Evolutionary conservation across 352 stramenopile species (phyloP).

Genomic region (Thalassiosira sp.): DNA sequence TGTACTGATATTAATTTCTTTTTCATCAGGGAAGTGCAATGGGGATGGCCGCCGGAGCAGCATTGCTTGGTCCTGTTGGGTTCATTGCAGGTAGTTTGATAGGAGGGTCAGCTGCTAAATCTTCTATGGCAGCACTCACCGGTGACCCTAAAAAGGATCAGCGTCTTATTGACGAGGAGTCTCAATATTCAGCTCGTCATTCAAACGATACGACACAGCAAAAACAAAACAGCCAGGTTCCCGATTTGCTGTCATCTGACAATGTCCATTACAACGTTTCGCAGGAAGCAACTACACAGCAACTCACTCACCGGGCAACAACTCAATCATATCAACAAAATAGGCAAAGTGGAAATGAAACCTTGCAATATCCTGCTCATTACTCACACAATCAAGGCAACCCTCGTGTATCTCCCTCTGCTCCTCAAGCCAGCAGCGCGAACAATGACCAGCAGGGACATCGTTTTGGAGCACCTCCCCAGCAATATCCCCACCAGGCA

Average conservation of each 20-base stretch:
- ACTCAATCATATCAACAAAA: not conserved
- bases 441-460: constrained; percentile 37
- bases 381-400: constrained; percentile 1
- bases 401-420: not conserved
- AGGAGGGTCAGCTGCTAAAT: constrained; percentile 9
- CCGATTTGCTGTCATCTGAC: constrained; percentile 1
- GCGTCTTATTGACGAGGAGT: not conserved
- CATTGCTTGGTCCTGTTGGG: constrained; percentile 30
- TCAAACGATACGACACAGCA: not conserved
- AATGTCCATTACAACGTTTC: not conserved
- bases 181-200: not conserved
- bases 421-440: not conserved
- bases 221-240: not conserved
- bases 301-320: not conserved
- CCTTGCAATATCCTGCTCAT: not conserved
- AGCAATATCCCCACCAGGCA: not conserved
- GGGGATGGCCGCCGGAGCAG: constrained; percentile 21
- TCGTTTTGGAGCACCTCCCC: too few species aligned
- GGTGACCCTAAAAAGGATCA: not conserved
- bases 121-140: not conserved
- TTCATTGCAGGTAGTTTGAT: constrained; percentile 27
- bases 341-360: not conserved
- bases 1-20: too few species aligned
- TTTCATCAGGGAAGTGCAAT: constrained; percentile 20
- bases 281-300: not conserved